Conservation (phyloP, 495 filamentous ascomycete genomes). For the Coniosporium apollinis region DNA sequence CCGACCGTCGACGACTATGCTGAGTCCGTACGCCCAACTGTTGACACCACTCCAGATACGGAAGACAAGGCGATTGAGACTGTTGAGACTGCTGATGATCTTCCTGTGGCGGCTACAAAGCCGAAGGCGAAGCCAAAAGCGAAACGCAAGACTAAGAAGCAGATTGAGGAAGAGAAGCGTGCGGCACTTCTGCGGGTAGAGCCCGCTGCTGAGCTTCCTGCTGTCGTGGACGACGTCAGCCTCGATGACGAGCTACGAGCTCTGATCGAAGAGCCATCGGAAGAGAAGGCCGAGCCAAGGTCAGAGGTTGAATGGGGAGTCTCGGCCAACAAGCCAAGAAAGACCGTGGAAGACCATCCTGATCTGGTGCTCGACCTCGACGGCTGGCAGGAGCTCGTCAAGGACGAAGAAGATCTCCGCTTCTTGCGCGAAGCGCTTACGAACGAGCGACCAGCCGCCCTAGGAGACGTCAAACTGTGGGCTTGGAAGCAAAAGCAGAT, state of each 20-base stretch:
- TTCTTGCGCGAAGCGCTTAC: conserved; percentile 36
- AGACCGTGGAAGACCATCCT: conserved; percentile 53
- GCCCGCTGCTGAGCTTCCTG: conserved; percentile 14
- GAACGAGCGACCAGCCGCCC: conserved; percentile 28
- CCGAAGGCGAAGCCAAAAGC: conserved; percentile 27
- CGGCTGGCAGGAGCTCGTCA: conserved; percentile 62
- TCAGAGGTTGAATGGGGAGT: conserved; percentile 41
- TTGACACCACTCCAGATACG: conserved; percentile 12
- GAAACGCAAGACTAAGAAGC: conserved; percentile 59
- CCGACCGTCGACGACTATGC: neutral
- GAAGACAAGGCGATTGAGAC: conserved; percentile 21
- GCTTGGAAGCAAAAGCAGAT: conserved; percentile 81
- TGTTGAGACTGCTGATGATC: conserved; percentile 31
- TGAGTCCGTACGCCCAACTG: no score
- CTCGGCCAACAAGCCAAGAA: conserved; percentile 40
- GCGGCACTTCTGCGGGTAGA: conserved; percentile 29
- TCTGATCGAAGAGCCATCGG: conserved; percentile 19
- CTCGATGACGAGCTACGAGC: conserved; percentile 26
- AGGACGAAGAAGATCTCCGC: conserved; percentile 62
- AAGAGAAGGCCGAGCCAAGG: conserved; percentile 15
- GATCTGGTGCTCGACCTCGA: conserved; percentile 51
- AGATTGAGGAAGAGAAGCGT: conserved; percentile 51
- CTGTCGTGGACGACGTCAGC: conserved; percentile 28
- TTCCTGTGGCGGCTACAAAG: conserved; percentile 17
- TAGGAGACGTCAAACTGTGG: conserved; percentile 61